Conservation (phyloP, 1,139 yeast genomes). For the Diutina neorugosa region DNA sequence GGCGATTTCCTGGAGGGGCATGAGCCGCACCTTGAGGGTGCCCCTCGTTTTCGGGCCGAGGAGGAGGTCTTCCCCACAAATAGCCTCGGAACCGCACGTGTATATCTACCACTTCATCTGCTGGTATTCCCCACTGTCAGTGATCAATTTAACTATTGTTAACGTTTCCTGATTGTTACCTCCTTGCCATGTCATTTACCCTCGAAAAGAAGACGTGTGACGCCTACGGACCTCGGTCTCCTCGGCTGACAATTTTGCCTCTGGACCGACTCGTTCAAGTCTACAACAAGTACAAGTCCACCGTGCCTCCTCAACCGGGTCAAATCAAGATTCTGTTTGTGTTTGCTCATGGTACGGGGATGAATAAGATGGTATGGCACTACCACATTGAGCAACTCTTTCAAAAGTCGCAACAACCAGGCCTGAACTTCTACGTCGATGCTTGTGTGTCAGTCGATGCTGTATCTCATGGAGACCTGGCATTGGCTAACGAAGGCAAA, state of each 20-base stretch:
- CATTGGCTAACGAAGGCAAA: slow-evolving; percentile 35
- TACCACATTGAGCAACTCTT: slow-evolving; percentile 36
- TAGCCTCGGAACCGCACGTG: no score
- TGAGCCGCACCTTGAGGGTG: no score
- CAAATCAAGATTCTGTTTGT: slow-evolving; percentile 30
- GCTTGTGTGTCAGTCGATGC: slow-evolving; percentile 42
- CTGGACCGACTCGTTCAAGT: not conserved
- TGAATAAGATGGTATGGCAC: slow-evolving; percentile 54
- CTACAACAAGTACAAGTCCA: not conserved
- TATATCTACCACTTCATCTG: no score
- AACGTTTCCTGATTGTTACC: no score
- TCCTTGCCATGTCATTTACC: not conserved
- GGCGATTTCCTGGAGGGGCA: no score
- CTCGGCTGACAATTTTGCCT: slow-evolving; percentile 1
- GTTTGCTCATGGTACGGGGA: slow-evolving; percentile 62
- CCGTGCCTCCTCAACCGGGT: not conserved
- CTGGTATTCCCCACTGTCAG: no score
- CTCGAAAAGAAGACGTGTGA: not conserved
- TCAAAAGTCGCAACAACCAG: slow-evolving; percentile 11
- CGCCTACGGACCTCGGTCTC: not conserved
- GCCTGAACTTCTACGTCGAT: slow-evolving; percentile 11
- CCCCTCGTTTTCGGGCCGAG: no score
- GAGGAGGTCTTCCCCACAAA: no score
- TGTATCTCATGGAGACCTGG: slow-evolving; percentile 59
- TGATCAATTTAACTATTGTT: no score